These are phyloP conservation scores for Trametes pubescens DNA, from an alignment of 1,284 basidiomycete genomes.

Conservation along the genomic window DNA sequence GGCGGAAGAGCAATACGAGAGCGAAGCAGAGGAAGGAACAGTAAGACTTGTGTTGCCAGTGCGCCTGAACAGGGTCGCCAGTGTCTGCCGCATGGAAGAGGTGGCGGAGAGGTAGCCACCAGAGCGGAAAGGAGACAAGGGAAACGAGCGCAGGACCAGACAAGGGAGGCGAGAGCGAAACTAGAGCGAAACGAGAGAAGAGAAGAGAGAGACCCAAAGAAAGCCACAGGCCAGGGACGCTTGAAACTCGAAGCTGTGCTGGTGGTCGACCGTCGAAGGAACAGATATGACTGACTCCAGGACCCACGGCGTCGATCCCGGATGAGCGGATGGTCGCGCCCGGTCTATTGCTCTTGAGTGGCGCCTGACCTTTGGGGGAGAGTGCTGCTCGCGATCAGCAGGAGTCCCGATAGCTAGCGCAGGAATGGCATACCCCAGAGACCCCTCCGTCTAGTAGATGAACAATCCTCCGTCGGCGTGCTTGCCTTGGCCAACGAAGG, in stretches of 20 bases:
- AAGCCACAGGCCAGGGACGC: not conserved
- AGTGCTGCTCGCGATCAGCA: not conserved
- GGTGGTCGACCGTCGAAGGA: not conserved
- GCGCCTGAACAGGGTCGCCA: not conserved
- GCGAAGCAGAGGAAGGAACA: not conserved
- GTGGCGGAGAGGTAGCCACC: not conserved
- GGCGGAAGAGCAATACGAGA: not conserved
- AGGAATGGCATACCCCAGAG: not conserved
- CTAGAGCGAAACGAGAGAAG: not conserved
- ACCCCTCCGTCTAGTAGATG: not conserved
- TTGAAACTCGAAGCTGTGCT: not conserved
- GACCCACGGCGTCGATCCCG: not conserved
- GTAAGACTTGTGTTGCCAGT: not conserved
- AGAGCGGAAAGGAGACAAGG: conserved; percentile 3
- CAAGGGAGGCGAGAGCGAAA: not conserved
- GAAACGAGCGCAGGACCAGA: not conserved
- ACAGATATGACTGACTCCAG: not conserved
- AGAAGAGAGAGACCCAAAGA: not conserved
- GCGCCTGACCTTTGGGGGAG: too few species aligned
- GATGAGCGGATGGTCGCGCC: too few species aligned
- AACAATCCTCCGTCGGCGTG: not conserved
- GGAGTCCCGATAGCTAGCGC: not conserved
- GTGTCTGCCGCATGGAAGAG: conserved; percentile 6
- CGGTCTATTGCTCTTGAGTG: too few species aligned
- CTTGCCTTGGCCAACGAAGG: conserved; percentile 1